A percentile compares a stretch with the other conserved stretches of the same genome.
These are phyloP conservation scores for Capronia epimyces DNA, from an alignment of 2,329 filamentous ascomycete genomes.

Conservation along the genomic window DNA sequence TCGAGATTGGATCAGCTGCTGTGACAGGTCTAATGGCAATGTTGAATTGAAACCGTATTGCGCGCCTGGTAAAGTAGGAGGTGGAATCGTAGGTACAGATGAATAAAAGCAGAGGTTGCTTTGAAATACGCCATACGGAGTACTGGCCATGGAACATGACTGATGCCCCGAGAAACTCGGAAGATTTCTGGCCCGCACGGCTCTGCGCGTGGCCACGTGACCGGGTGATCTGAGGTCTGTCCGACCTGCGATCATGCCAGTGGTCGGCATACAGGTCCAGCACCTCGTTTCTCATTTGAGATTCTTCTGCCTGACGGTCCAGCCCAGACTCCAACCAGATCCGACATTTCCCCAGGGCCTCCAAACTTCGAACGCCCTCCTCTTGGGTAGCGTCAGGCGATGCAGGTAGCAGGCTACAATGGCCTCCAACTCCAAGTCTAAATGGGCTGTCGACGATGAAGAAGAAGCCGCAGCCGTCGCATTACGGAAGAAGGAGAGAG, in stretches of 20 bases:
- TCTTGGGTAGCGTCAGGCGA: not conserved
- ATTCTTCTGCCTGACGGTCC: no score
- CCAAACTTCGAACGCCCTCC: no score
- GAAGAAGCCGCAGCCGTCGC: constrained; percentile 68
- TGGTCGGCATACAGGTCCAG: no score
- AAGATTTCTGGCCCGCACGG: not conserved
- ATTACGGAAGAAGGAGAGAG: constrained; percentile 72
- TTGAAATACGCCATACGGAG: not conserved
- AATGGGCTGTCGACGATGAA: constrained; percentile 81
- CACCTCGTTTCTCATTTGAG: no score
- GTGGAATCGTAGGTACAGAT: not conserved
- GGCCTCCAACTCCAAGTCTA: constrained; percentile 46
- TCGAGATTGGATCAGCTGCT: no score
- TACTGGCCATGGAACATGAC: not conserved
- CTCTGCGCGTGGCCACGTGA: not conserved
- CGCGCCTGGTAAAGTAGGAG: not conserved
- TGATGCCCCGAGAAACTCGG: not conserved
- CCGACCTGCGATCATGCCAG: no score
- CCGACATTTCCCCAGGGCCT: no score
- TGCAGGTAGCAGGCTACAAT: no score
- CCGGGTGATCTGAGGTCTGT: no score
- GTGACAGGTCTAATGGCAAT: no score
- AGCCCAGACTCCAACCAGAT: no score
- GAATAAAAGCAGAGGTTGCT: not conserved
- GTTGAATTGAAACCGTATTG: no score